Evolutionary conservation across 2,329 filamentous ascomycete species (phyloP).

Genomic region (Hymenotorrendiella dingleyae): DNA sequence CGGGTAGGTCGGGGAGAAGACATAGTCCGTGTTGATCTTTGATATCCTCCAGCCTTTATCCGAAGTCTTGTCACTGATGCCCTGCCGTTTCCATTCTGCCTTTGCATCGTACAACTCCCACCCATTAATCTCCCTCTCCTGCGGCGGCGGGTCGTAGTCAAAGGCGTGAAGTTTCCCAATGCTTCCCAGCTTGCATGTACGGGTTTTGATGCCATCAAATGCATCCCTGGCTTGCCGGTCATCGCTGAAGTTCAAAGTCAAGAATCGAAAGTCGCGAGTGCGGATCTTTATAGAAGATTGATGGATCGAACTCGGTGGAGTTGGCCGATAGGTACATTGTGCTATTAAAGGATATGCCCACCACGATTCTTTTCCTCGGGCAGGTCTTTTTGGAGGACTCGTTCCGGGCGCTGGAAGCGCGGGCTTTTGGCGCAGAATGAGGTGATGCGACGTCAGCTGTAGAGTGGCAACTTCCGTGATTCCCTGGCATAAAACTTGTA

Average conservation of each 20-base stretch:
- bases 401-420: slow-evolving; percentile 21
- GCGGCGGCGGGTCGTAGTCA: slow-evolving; percentile 67
- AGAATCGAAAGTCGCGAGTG: slow-evolving; percentile 88
- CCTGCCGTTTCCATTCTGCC: slow-evolving; percentile 81
- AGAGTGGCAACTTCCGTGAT: slow-evolving; percentile 51
- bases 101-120: slow-evolving; percentile 82
- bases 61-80: slow-evolving; percentile 72
- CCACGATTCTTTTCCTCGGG: slow-evolving; percentile 65
- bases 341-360: slow-evolving; percentile 91
- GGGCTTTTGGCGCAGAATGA: slow-evolving; percentile 36
- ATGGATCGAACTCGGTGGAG: slow-evolving; percentile 61
- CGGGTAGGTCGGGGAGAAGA: slow-evolving; percentile 90
- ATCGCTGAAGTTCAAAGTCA: slow-evolving; percentile 80
- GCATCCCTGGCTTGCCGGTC: slow-evolving; percentile 73
- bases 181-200: slow-evolving; percentile 75
- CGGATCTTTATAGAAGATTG: slow-evolving; percentile 79
- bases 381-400: slow-evolving; percentile 29
- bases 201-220: slow-evolving; percentile 76
- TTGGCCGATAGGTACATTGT: slow-evolving; percentile 71
- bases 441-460: slow-evolving; percentile 56
- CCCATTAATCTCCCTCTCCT: slow-evolving; percentile 69
- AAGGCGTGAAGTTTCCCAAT: slow-evolving; percentile 92
- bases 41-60: slow-evolving; percentile 72
- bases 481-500: slow-evolving; percentile 54
- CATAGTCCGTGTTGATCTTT: slow-evolving; percentile 82